Base-by-base conservation (phyloP, 2,329 filamentous ascomycete genomes). In the Beauveria australis region DNA sequence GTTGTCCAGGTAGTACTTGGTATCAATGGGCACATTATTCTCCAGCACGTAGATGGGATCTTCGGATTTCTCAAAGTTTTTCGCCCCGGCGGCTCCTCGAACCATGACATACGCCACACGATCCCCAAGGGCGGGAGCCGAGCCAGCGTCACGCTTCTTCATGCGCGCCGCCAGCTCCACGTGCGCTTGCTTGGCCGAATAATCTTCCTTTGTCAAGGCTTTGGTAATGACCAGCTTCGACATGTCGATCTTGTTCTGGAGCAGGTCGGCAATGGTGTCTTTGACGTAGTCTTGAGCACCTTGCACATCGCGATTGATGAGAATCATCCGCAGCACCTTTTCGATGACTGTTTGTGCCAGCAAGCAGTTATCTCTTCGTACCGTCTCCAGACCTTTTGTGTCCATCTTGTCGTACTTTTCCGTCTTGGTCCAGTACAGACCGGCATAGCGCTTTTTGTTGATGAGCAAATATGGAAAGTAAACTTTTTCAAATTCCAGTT, bases 351-450 rank as follows among this genome's bases (percentile, higher is more conserved):
- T 97, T 74, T 97, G 93, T 18, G 97, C 94, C 62, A 99, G 78
- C 57, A 94, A 81, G 72, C 94, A 99, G 72, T 99, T 99, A 74
- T 99, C 94, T 81, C 94, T 83, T 66, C 94, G 88, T 52, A 99
- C 95, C 3, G 94, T 99, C 76, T 99, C 94, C 66, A 99, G 97
- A 81, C 94, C 94, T 74, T 99, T 99, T 63, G 91, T 97, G 75
- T 99, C 94, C 95, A 99, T 99, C 80, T 97, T 99, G 82, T 99
- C 95, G 73, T 89, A 94, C 75, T 96, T 97, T 47, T 93, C 84
- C 0, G 93, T 85, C 66, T 89, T 94, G 5, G 94, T 99, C 92
- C 92, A 99, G 77, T 91, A 97, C 37, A 99, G 76, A n/a, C 94
- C 94, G 9, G 94, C 94, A 70, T 99, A 99, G 64, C 94, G 89